Conservation (phyloP, 176 grass and related monocot species). For the Miscanthus lutarioriparius region DNA sequence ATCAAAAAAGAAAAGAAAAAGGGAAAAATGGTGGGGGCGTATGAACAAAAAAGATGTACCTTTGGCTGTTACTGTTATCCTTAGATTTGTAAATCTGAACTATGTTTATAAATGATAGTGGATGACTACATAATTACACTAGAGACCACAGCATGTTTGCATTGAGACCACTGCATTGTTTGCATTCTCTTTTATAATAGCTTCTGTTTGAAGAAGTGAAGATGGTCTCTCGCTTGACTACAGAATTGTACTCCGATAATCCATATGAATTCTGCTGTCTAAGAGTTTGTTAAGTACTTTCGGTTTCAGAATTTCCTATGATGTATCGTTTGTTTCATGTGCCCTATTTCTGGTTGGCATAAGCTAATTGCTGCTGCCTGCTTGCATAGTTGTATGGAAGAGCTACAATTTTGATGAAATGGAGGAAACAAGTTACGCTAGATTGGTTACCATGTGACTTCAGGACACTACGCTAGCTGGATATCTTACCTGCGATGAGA, state of each 20-base stretch:
- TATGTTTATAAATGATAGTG: neutral
- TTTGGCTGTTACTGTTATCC: neutral
- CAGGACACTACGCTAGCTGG: too few relatives aligned
- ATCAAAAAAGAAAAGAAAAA: neutral
- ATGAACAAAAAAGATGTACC: neutral
- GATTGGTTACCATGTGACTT: too few relatives aligned
- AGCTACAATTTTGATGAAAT: neutral
- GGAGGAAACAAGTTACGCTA: neutral
- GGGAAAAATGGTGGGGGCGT: neutral
- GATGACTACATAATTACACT: neutral
- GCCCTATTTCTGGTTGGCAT: neutral
- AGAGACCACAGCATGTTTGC: neutral
- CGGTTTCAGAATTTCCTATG: neutral
- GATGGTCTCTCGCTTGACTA: neutral
- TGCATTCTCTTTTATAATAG: neutral
- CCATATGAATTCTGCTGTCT: neutral
- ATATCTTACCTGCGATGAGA: too few relatives aligned
- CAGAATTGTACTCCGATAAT: neutral
- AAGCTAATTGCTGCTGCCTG: neutral
- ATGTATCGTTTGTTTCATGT: neutral
- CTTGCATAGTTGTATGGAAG: neutral
- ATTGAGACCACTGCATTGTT: neutral
- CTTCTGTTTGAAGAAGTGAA: neutral
- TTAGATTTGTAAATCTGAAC: conserved; percentile 29
- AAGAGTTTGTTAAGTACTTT: neutral